Evolutionary conservation across 192 early-diverging fungal genomes (phyloP), one percentile per base, ranked within the genome.

Genomic region (Coemansia sp.): DNA sequence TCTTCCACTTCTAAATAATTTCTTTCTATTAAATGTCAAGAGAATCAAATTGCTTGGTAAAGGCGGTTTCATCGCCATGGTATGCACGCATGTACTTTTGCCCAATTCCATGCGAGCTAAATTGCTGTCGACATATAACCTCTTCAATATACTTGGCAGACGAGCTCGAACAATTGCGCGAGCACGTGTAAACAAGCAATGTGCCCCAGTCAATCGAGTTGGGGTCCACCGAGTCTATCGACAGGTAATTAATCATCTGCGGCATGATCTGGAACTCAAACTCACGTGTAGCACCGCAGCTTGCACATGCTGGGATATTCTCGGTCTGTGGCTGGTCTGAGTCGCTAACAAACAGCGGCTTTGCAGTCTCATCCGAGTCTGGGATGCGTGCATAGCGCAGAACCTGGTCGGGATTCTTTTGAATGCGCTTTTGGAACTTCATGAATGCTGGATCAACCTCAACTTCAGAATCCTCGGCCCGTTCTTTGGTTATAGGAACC

Each of bases 211-310:
- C 96, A 23, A 97, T 60, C 10, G 91, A 84, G 56, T 88, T 67
- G 0, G 76, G 53, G 16, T 83, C 80, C 0, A 64, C 79, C 43
- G 93, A 80, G 59, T 92, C 84, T 21, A 97, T 81, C 11, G 72
- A 56, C 21, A 98, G 71, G 55, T 88, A 70, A 59, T 87, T 89
- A 44, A 98, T 79, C 40, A 98, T 80, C 42, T 92, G 92, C 1
- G 95, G 93, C 79, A 96, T 83, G 36, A 94, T 83, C 85, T 98
- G 96, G 63, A 96, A 92, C 71, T 98, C 96, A 65, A 96, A 93
- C 21, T 86, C 82, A 23, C 93, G 81, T 14, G 67, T 61, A 9
- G 81, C 82, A 3, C 82, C 79, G 66, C 96, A 98, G 47, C 77
- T 60, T 14, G 80, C 75, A 71, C 96, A 98, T 0, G 61, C 31